These are phyloP conservation scores for Oidiodendron maius DNA, from an alignment of 495 filamentous ascomycete species.

Conservation along the genomic window DNA sequence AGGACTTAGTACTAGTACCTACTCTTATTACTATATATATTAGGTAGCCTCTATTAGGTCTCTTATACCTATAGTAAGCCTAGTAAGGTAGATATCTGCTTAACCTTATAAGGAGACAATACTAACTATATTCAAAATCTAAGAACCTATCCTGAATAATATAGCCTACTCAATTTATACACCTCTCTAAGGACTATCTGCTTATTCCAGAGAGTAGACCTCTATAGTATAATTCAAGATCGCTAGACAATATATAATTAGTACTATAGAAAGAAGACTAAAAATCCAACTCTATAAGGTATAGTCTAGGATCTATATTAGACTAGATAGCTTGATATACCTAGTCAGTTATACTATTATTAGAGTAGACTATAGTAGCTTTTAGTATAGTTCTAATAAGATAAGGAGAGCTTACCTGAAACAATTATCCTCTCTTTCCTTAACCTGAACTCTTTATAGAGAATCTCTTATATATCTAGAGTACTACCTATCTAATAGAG, in stretches of 20 bases:
- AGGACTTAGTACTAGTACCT: no score
- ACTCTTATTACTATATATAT: no score
- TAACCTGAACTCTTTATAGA: conserved; percentile 7
- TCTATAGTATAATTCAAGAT: conserved; percentile 10
- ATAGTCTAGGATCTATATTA: conserved; percentile 5
- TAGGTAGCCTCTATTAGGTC: no score
- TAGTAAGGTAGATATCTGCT: no score
- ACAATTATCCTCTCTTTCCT: conserved; percentile 11
- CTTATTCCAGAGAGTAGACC: neutral
- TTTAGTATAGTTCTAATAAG: neutral
- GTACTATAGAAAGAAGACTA: conserved; percentile 5
- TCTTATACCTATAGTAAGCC: no score
- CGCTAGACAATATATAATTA: neutral
- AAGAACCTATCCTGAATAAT: neutral
- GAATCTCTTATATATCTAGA: conserved; percentile 1
- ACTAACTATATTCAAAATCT: neutral
- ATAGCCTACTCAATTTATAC: neutral
- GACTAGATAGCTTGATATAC: conserved; percentile 1
- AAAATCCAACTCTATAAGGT: conserved; percentile 16
- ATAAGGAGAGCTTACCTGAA: conserved; percentile 7
- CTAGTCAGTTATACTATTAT: conserved; percentile 3
- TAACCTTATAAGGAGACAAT: no score
- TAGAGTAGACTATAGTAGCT: conserved; percentile 1
- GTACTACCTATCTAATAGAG: conserved; percentile 4
- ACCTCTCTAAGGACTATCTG: neutral